A percentile compares a stretch with the other conserved stretches of the same genome.
Conservation (phyloP, 768 basidiomycete species). For the Gyrodon lividus region DNA sequence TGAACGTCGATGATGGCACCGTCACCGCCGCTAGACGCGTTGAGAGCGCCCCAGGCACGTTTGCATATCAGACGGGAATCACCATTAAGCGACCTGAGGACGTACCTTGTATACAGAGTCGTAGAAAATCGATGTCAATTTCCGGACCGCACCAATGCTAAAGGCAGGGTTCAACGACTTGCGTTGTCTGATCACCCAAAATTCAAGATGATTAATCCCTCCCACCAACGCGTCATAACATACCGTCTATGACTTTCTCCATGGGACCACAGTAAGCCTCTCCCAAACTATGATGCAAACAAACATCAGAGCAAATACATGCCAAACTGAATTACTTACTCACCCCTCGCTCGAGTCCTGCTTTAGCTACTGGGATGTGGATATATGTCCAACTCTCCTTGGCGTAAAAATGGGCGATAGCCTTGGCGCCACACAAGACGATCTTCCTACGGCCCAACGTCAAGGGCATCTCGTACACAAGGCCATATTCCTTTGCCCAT, state of each 20-base stretch:
- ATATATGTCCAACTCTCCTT: constrained; percentile 36
- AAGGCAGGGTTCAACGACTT: constrained; percentile 40
- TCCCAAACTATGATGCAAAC: constrained; percentile 17
- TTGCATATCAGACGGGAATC: background rate
- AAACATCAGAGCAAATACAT: background rate
- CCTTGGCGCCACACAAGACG: constrained; percentile 41
- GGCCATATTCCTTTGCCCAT: constrained; percentile 23
- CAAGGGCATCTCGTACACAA: constrained; percentile 14
- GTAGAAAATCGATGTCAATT: constrained; percentile 38
- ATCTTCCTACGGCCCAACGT: constrained; percentile 11
- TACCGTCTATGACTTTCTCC: constrained; percentile 49
- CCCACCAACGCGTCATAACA: background rate
- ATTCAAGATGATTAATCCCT: background rate
- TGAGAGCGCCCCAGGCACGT: constrained; percentile 27
- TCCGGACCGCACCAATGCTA: constrained; percentile 37
- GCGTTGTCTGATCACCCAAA: constrained; percentile 27
- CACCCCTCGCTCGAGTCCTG: constrained; percentile 28
- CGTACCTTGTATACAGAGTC: constrained; percentile 42
- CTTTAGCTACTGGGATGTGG: constrained; percentile 34
- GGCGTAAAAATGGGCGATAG: constrained; percentile 15
- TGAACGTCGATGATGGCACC: constrained; percentile 38
- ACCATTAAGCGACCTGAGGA: background rate
- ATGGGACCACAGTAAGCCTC: constrained; percentile 30
- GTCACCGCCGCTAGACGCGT: constrained; percentile 18
- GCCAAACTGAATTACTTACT: background rate